Evolutionary conservation across 192 early-diverging fungal genomes (phyloP), one percentile per base, ranked within the genome.

Genomic region (Coemansia erecta): DNA sequence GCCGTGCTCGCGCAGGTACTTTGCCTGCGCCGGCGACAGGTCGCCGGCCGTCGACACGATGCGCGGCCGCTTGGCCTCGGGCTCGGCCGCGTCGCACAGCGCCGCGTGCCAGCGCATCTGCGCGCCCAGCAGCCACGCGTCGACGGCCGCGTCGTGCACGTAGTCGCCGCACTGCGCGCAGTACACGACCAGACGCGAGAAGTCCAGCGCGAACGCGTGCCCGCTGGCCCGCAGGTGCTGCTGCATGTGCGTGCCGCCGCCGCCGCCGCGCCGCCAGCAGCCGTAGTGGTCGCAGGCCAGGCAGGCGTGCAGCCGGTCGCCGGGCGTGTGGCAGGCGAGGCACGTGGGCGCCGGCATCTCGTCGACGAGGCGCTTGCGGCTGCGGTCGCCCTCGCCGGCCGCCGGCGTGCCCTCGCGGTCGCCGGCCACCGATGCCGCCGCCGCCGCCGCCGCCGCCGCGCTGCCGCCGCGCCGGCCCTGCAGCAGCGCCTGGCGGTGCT

Each of bases 81-180:
- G 60, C 58, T 73, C 64, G 17, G 64, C 67, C 23, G 66, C 54
- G 15, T 72, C 74, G 51, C 68, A 68, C 45, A 61, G 33, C 50
- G 78, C 66, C 40, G 69, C 74, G 35, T 75, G 68, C 77, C 60
- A 83, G 22, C 74, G 55, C 50, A 61, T 63, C 55, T 70, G 66
- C 64, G 86, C 68, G 5, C 70, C 50, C 17, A 66, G 53, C 37
- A 83, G 55, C 51, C 81, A 65, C 17, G 63, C 54, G n/a, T 85
- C 81, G 13, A 94, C 80, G 37, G 89, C 87, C 2, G 77, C 53
- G 68, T 95, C 94, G 66, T 90, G 90, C 0, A 95, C 81, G 68
- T 94, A 94, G 67, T 94, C 91, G 53, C 86, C 80, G 77, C 94
- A 96, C 15, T 79, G 73, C 8, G 44, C 43, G 59, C 94, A 96